A percentile compares a stretch with the other conserved stretches of the same genome.
These are phyloP conservation scores for Hibiscus mutabilis DNA, from an alignment of 345 rosid genomes.

Conservation along the genomic window DNA sequence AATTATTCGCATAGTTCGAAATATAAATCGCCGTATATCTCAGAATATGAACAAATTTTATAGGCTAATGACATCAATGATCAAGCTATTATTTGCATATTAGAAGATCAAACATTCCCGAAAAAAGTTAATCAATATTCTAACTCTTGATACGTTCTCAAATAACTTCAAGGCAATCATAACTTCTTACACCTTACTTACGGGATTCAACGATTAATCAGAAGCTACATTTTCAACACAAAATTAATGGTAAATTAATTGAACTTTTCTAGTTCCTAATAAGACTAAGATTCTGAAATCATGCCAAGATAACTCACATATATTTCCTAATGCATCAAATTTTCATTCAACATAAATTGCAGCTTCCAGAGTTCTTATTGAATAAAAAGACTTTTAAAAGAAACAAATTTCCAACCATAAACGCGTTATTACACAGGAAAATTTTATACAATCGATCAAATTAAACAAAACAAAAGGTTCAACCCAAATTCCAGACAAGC, in stretches of 20 bases:
- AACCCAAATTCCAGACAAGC: not conserved
- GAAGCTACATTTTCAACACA: not conserved
- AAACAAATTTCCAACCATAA: not conserved
- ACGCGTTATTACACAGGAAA: not conserved
- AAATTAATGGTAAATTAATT: not conserved
- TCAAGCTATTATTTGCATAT: not conserved
- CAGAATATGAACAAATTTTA: constrained; percentile 1
- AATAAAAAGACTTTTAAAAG: not conserved
- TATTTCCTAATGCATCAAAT: not conserved
- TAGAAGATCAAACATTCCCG: constrained; percentile 3
- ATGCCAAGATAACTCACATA: not conserved
- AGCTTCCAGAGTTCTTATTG: not conserved
- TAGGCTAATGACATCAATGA: not conserved
- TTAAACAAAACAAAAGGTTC: not conserved
- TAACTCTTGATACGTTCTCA: not conserved
- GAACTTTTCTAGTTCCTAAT: constrained; percentile 3
- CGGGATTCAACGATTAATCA: not conserved
- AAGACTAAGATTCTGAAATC: constrained; percentile 2
- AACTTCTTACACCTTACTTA: not conserved
- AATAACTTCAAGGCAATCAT: not conserved
- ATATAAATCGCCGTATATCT: not conserved
- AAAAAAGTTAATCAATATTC: not conserved
- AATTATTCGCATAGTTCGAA: not conserved
- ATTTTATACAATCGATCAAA: not conserved
- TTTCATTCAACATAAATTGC: constrained; percentile 7